Evolutionary conservation across 2,329 filamentous ascomycete species (phyloP).

Genomic region (Trichoderma sp.): DNA sequence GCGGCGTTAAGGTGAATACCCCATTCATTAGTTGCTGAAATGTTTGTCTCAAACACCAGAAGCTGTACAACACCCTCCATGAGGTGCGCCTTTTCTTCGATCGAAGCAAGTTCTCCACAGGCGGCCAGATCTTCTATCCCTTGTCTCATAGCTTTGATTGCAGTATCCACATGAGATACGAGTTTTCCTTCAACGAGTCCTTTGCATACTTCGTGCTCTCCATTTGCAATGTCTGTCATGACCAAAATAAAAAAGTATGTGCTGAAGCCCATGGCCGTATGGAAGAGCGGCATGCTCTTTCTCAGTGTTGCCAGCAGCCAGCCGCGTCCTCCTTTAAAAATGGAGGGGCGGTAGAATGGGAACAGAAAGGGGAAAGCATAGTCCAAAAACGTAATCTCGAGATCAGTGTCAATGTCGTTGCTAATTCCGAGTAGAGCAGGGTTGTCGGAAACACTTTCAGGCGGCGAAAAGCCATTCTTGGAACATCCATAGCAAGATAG

Average conservation of each 20-base stretch:
- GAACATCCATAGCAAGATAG: neutral
- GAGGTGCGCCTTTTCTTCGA: conserved; percentile 27
- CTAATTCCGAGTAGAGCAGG: neutral
- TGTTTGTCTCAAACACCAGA: conserved; percentile 43
- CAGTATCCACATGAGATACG: neutral
- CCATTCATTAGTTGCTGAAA: conserved; percentile 37
- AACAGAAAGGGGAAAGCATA: conserved; percentile 51
- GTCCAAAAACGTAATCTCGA: conserved; percentile 31
- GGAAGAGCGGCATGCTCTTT: conserved; percentile 48
- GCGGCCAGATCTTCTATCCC: neutral
- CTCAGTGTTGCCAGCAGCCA: conserved; percentile 53
- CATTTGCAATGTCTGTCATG: conserved; percentile 25
- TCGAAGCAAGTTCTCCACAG: neutral
- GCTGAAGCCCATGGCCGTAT: conserved; percentile 48
- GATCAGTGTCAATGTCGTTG: conserved; percentile 6
- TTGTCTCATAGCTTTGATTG: conserved; percentile 1
- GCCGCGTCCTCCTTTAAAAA: conserved; percentile 47
- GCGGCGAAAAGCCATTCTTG: neutral
- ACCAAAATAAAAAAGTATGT: conserved; percentile 48
- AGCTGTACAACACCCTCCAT: conserved; percentile 45
- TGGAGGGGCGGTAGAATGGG: conserved; percentile 52
- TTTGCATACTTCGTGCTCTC: neutral
- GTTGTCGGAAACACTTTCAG: neutral
- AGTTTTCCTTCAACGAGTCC: neutral
- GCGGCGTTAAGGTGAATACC: neutral